Percentiles rank a stretch among this genome's conserved stretches.
Evolutionary conservation across 2,329 filamentous ascomycete species (phyloP).

Genomic region (Neofusicoccum kwambonambiense): DNA sequence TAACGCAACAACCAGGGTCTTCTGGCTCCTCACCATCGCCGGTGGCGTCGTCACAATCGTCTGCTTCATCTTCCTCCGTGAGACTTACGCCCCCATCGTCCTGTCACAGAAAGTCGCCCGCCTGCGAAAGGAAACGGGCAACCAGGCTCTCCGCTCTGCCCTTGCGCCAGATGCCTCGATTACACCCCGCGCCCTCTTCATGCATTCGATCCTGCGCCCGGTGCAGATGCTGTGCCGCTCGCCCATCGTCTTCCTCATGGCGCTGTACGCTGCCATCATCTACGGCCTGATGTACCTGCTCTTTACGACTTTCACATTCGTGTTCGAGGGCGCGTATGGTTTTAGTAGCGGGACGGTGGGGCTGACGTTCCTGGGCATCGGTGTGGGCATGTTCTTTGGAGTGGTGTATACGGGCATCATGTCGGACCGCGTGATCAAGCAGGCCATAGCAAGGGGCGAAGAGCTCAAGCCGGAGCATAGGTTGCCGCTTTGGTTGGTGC

Average conservation of each 20-base stretch:
- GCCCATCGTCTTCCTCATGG: slow-evolving; percentile 54
- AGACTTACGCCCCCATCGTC: slow-evolving; percentile 50
- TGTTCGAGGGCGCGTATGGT: slow-evolving; percentile 36
- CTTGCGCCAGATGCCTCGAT: slow-evolving; percentile 29
- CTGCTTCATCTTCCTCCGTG: slow-evolving; percentile 40
- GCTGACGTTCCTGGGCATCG: slow-evolving; percentile 35
- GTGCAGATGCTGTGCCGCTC: slow-evolving; percentile 59
- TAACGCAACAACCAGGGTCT: not conserved
- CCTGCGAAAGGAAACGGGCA: slow-evolving; percentile 51
- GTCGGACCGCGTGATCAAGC: slow-evolving; percentile 39
- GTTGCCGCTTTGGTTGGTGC: slow-evolving; percentile 37
- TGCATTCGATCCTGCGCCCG: slow-evolving; percentile 50
- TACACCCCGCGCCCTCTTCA: slow-evolving; percentile 28
- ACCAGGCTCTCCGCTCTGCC: slow-evolving; percentile 42
- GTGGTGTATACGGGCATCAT: slow-evolving; percentile 35
- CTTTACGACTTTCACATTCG: slow-evolving; percentile 39
- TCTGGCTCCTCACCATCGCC: slow-evolving; percentile 9
- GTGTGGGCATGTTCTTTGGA: slow-evolving; percentile 40
- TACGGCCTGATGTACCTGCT: slow-evolving; percentile 45
- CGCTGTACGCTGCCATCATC: slow-evolving; percentile 46
- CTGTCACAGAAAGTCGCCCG: slow-evolving; percentile 46
- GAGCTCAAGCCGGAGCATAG: slow-evolving; percentile 43
- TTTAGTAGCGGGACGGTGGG: slow-evolving; percentile 34
- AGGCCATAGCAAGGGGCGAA: slow-evolving; percentile 27
- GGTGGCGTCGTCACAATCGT: slow-evolving; percentile 39